These are phyloP conservation scores for Chaetomium fimeti DNA, from an alignment of 495 filamentous ascomycete species.

Conservation along the genomic window DNA sequence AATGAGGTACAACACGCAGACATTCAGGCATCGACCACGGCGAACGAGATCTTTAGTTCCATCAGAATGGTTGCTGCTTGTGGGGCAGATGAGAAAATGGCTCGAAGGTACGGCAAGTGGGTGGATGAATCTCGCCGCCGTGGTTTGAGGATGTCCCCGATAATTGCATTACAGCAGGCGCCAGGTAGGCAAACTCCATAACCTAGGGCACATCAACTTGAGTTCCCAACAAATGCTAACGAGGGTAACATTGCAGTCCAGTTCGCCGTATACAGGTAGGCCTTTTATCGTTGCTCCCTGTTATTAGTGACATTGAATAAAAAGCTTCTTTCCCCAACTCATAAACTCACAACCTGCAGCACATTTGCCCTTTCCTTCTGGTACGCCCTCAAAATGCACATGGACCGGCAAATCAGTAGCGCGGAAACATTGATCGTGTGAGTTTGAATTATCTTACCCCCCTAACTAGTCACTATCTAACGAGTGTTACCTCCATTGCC, in stretches of 20 bases:
- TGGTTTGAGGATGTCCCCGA: constrained; percentile 52
- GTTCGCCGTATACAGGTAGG: constrained; percentile 46
- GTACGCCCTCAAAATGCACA: constrained; percentile 42
- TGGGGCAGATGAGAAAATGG: constrained; percentile 58
- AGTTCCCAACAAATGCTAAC: constrained; percentile 14
- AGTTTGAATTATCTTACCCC: constrained; percentile 23
- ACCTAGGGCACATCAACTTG: neutral
- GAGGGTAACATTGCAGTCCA: constrained; percentile 32
- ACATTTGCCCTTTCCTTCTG: constrained; percentile 50
- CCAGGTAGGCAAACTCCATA: constrained; percentile 40
- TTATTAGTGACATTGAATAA: too few relatives aligned
- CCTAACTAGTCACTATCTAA: neutral
- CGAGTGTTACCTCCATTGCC: neutral
- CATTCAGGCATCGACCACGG: constrained; percentile 59
- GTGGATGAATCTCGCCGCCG: constrained; percentile 57
- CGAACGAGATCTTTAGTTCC: constrained; percentile 57
- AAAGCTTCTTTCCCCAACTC: neutral
- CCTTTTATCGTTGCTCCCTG: neutral
- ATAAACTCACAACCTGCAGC: constrained; percentile 26
- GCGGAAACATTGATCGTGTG: constrained; percentile 51
- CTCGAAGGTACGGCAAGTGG: constrained; percentile 52
- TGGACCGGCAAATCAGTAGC: constrained; percentile 29
- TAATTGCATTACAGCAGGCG: constrained; percentile 48
- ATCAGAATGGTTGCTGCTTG: constrained; percentile 63
- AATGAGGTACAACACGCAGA: constrained; percentile 56